A percentile compares a stretch with the other conserved stretches of the same genome.
These are phyloP conservation scores for Metschnikowia anglica DNA, from an alignment of 805 yeast species.

Conservation along the genomic window DNA sequence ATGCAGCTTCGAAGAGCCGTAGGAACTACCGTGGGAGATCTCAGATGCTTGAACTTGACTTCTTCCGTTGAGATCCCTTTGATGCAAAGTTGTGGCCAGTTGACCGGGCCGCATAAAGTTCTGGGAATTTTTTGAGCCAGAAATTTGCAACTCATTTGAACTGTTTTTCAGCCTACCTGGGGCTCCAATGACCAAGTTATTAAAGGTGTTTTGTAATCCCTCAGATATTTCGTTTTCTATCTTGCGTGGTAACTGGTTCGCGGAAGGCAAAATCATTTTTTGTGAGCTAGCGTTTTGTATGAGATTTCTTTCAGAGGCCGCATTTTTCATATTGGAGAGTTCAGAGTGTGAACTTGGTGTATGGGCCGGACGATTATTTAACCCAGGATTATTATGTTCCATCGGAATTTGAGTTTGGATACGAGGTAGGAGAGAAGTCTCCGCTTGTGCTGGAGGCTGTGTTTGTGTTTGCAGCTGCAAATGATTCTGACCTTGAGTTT, in stretches of 20 bases:
- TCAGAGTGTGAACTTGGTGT: neutral
- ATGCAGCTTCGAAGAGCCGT: conserved; percentile 9
- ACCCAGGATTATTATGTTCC: neutral
- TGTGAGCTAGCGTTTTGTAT: neutral
- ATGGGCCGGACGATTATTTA: neutral
- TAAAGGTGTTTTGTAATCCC: neutral
- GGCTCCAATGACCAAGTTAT: neutral
- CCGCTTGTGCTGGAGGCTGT: neutral
- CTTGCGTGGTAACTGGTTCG: neutral
- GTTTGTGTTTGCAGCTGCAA: neutral
- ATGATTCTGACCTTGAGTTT: neutral
- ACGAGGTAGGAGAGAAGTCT: neutral
- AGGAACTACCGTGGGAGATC: conserved; percentile 7
- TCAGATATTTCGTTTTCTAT: neutral
- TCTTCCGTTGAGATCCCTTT: conserved; percentile 3
- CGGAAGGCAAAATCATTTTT: neutral
- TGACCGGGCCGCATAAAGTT: conserved; percentile 5
- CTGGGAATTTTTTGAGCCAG: neutral
- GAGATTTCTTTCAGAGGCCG: neutral
- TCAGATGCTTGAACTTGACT: conserved; percentile 4
- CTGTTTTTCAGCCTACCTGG: neutral
- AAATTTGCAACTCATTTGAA: neutral
- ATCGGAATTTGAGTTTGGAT: neutral
- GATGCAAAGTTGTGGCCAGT: conserved; percentile 5
- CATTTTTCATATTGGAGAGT: neutral